Evolutionary conservation across 257 asterid genomes (phyloP).

Genomic region (Solanum pinnatisectum): DNA sequence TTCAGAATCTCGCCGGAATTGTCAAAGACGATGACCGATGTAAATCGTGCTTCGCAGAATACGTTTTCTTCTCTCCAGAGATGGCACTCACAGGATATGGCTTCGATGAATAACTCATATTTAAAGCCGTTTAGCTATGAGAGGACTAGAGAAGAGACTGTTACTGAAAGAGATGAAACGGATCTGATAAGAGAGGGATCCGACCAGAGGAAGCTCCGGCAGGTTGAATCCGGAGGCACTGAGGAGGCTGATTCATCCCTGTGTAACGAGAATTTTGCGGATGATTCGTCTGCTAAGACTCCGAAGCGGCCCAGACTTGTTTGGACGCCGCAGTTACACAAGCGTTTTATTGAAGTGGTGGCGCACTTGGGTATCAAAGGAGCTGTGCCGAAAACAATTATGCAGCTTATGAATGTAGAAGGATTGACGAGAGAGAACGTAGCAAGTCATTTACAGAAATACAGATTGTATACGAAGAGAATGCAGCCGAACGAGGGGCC

Average conservation of each 20-base stretch:
- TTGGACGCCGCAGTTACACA: constrained; percentile 94
- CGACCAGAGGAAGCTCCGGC: constrained; percentile 48
- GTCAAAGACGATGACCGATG: constrained; percentile 43
- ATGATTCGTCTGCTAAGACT: constrained; percentile 48
- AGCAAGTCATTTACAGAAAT: constrained; percentile 91
- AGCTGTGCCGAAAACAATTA: constrained; percentile 88
- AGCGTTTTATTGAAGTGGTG: constrained; percentile 86
- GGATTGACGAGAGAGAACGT: constrained; percentile 90
- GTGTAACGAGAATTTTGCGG: constrained; percentile 28
- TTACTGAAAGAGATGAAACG: constrained; percentile 23
- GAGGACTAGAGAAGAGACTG: constrained; percentile 4
- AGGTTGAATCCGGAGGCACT: constrained; percentile 18
- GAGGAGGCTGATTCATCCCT: constrained; percentile 34
- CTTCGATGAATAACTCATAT: constrained; percentile 15
- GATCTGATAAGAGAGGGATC: constrained; percentile 44
- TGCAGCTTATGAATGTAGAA: constrained; percentile 93
- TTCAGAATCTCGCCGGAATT: constrained; percentile 69
- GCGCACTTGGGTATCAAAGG: constrained; percentile 67
- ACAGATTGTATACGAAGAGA: constrained; percentile 69
- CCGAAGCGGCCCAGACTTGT: constrained; percentile 78
- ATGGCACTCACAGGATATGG: constrained; percentile 13
- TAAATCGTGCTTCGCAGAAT: constrained; percentile 64
- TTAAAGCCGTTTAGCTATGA: constrained; percentile 28
- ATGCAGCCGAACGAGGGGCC: constrained; percentile 73
- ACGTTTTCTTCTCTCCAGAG: constrained; percentile 49